Base-by-base conservation (phyloP, 1,139 yeast genomes). In the Sugiyamaella grinbergsii region DNA sequence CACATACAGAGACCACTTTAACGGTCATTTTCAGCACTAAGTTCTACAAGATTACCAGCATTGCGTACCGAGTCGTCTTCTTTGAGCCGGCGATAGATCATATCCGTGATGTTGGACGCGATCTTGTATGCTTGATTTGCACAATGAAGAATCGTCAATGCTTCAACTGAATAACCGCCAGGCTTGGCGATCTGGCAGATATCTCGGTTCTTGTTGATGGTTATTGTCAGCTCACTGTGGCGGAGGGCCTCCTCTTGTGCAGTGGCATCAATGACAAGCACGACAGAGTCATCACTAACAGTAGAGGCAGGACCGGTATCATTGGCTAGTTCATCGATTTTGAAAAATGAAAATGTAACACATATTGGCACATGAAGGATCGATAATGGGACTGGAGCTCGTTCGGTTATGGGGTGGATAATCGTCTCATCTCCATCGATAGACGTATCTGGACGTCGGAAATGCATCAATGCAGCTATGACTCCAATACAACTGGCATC, bases 401-500 rank as follows among this genome's bases (percentile, higher is more conserved):
- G 78, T 62, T 91, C 96, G 33, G 83, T 81, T 23, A 80, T 65
- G 37, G 83, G 78, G 64, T 87, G 91, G 1, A 93, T 76, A 10
- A 84, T 76, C 11, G 89, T 77, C 50, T 89, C 77, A 51, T 83
- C 90, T 32, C 87, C 88, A 24, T 78, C 77, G 13, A 91, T 82
- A 2, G 89, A 78, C 26, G 89, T 79, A 66, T 90, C 97, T 3
- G 96, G 96, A 60, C 87, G 83, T 51, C 79, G 79, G 70, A 83
- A 93, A 67, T 90, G 96, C 59, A 84, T 76, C 49, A 93, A 74
- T 0, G 88, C 96, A 10, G 93, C 80, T 78, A 90, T 85, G 16
- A 90, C 96, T 0, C 93, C 98, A 52, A 90, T 77, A 68, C 96
- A 88, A 36, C 94, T 85, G 16, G 90, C 86, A 68, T 93, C 98